Percentiles rank a stretch among this genome's conserved stretches.
phyloP scores from a whole-genome alignment of 2,329 filamentous ascomycete species.

The Conoideocrella luteorostrata region DNA sequence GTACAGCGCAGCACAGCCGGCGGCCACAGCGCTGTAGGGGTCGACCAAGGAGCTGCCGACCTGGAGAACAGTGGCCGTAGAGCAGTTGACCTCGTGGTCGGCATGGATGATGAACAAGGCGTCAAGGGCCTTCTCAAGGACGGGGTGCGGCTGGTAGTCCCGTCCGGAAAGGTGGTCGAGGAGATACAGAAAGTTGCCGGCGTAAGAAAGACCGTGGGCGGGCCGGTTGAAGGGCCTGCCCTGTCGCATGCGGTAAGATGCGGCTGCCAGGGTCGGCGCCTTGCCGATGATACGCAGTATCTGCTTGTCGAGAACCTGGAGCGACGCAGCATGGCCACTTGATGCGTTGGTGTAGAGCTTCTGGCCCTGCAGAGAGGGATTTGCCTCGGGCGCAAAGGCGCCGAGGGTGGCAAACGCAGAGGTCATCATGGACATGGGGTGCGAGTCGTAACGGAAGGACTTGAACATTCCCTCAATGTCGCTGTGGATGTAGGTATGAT shows the following conservation, averaged over 20 bases:
- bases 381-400: conserved; percentile 43
- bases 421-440: conserved; percentile 46
- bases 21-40: conserved; percentile 46
- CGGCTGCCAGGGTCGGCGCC: conserved; percentile 43
- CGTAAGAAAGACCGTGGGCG: conserved; percentile 40
- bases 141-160: conserved; percentile 42
- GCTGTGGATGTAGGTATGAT: conserved; percentile 43
- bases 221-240: conserved; percentile 45
- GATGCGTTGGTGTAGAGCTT: conserved; percentile 43
- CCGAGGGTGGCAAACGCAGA: conserved; percentile 43
- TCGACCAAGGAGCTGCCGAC: conserved; percentile 51
- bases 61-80: conserved; percentile 49
- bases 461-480: conserved; percentile 45
- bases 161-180: conserved; percentile 42
- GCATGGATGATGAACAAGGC: conserved; percentile 49
- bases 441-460: conserved; percentile 44
- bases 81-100: conserved; percentile 54
- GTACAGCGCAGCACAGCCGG: conserved; percentile 46
- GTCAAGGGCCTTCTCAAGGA: conserved; percentile 44
- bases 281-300: conserved; percentile 47
- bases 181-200: conserved; percentile 49
- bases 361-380: conserved; percentile 42
- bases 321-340: conserved; percentile 31
- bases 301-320: conserved; percentile 42
- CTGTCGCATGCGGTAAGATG: conserved; percentile 46